phyloP scores from a whole-genome alignment of 129 eudicot genomes.

The Centrapalus pauciflorus region DNA sequence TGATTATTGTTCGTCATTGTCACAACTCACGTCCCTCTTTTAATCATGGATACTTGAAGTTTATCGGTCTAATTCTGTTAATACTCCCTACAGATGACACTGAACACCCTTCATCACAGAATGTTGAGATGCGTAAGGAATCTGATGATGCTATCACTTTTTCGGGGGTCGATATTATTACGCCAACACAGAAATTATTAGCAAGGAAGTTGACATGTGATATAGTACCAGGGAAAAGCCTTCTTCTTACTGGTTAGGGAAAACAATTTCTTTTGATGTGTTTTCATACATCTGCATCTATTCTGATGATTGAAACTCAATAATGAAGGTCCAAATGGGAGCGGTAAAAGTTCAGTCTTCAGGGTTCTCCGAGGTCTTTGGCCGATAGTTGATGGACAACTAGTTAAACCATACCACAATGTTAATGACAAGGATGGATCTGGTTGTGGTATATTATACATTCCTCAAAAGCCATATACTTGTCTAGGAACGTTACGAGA shows the following conservation, averaged over 20 bases:
- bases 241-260: conserved; percentile 87
- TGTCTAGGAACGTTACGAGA: conserved; percentile 93
- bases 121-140: conserved; percentile 12
- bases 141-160: conserved; percentile 60
- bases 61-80: background rate
- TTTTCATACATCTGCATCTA: background rate
- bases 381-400: conserved; percentile 80
- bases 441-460: conserved; percentile 65
- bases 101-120: conserved; percentile 29
- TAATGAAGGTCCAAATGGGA: conserved; percentile 92
- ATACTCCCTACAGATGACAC: conserved; percentile 43
- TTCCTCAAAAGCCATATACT: conserved; percentile 90
- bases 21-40: background rate
- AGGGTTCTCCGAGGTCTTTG: conserved; percentile 91
- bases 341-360: conserved; percentile 96
- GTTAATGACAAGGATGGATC: conserved; percentile 37
- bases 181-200: conserved; percentile 78
- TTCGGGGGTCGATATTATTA: conserved; percentile 78
- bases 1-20: conserved; percentile 1
- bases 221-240: conserved; percentile 73
- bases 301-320: conserved; percentile 5
- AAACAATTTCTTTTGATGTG: background rate
- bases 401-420: conserved; percentile 50
- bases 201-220: conserved; percentile 81
- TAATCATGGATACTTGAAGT: background rate